Conservation (phyloP, 2,329 filamentous ascomycete genomes). For the Fusarium longipes region DNA sequence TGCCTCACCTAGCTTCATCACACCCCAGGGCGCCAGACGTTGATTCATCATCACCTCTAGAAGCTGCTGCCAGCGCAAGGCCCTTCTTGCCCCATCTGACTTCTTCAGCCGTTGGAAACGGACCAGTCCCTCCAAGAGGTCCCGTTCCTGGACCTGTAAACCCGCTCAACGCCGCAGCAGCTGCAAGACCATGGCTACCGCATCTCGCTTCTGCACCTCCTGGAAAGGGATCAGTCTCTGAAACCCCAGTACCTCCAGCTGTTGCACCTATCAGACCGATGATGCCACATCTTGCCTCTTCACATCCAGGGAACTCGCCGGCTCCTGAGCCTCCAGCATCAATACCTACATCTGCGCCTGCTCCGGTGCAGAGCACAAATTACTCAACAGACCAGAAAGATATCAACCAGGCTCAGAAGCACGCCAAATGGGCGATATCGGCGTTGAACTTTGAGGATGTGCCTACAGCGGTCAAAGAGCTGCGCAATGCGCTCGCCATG, state of each 20-base stretch:
- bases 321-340: conserved; percentile 24
- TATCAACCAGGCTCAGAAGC: conserved; percentile 87
- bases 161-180: neutral
- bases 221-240: neutral
- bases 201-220: conserved; percentile 1
- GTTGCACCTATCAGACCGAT: conserved; percentile 24
- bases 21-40: conserved; percentile 14
- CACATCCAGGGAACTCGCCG: conserved; percentile 28
- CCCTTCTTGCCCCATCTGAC: neutral
- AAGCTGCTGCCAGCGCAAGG: neutral
- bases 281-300: conserved; percentile 31
- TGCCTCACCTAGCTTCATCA: conserved; percentile 31
- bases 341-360: conserved; percentile 16
- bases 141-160: neutral
- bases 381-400: conserved; percentile 59
- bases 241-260: neutral
- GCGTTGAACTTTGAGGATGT: conserved; percentile 97
- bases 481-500: conserved; percentile 77
- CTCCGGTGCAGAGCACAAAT: conserved; percentile 14
- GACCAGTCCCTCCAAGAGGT: neutral
- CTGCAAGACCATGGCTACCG: neutral
- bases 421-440: conserved; percentile 96
- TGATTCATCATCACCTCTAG: neutral
- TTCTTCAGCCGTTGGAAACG: neutral
- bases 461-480: conserved; percentile 85